These are phyloP conservation scores for Solanum raphanifolium DNA, from an alignment of 257 asterid genomes.

Conservation along the genomic window DNA sequence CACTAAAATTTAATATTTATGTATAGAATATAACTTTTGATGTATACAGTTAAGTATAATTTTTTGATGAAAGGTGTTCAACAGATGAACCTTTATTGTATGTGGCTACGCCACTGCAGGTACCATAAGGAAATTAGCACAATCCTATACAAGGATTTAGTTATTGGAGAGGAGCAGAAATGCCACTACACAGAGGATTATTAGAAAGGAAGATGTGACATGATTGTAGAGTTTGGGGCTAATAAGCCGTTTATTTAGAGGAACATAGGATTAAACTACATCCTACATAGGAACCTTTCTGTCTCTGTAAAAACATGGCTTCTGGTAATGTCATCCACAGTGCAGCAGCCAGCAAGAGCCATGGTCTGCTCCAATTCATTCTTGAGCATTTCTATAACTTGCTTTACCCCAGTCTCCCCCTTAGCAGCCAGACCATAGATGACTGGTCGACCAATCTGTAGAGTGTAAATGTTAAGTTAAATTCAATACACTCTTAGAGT, in stretches of 20 bases:
- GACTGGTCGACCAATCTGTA: slow-evolving; percentile 51
- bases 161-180: background rate
- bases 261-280: slow-evolving; percentile 5
- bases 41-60: background rate
- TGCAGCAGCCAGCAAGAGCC: slow-evolving; percentile 57
- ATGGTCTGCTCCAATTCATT: slow-evolving; percentile 50
- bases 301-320: slow-evolving; percentile 29
- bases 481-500: too few relatives aligned
- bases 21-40: background rate
- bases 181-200: background rate
- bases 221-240: background rate
- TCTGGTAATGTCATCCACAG: slow-evolving; percentile 32
- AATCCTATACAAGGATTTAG: background rate
- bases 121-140: background rate
- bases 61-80: background rate
- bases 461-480: background rate
- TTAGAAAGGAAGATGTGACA: background rate
- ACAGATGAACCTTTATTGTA: background rate
- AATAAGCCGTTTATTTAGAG: background rate
- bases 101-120: background rate
- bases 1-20: background rate
- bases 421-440: slow-evolving; percentile 41
- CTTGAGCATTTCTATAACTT: slow-evolving; percentile 38
- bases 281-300: slow-evolving; percentile 21
- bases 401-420: slow-evolving; percentile 44